A percentile compares a stretch with the other conserved stretches of the same genome.
Evolutionary conservation across 169 alveolate genomes (phyloP).

Genomic region (Eimeria nieschulzi): DNA sequence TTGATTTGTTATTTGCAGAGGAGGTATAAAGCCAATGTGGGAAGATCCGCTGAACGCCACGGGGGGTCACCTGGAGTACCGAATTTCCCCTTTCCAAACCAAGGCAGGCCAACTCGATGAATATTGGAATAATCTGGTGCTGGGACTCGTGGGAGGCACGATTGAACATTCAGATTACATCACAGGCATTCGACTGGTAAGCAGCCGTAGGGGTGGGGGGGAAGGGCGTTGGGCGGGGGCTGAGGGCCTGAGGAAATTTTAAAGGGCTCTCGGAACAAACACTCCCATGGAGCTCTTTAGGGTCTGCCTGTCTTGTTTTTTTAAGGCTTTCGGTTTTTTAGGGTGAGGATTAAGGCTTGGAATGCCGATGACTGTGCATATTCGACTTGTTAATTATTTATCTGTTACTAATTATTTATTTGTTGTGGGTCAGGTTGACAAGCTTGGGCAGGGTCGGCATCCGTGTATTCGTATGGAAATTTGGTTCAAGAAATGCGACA

Average conservation of each 20-base stretch:
- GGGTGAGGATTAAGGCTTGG: too few relatives aligned
- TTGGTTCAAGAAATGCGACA: conserved; percentile 27
- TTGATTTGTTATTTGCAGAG: conserved; percentile 62
- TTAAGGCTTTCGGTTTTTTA: too few relatives aligned
- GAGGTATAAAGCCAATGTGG: conserved; percentile 85
- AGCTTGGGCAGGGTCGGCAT: conserved; percentile 57
- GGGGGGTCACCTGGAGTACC: conserved; percentile 86
- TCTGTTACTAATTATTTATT: background rate
- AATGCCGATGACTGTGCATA: too few relatives aligned
- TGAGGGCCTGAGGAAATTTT: too few relatives aligned
- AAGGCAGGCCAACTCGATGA: conserved; percentile 80
- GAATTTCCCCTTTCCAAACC: conserved; percentile 53
- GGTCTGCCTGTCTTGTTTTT: too few relatives aligned
- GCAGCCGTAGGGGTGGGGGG: background rate
- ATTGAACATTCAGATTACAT: conserved; percentile 77
- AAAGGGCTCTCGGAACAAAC: too few relatives aligned
- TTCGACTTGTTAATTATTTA: too few relatives aligned
- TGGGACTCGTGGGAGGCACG: conserved; percentile 84
- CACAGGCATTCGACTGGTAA: conserved; percentile 77
- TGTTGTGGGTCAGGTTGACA: conserved; percentile 37
- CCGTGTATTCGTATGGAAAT: conserved; percentile 63
- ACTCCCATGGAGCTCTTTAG: too few relatives aligned
- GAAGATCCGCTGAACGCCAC: conserved; percentile 84
- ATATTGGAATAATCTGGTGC: conserved; percentile 87
- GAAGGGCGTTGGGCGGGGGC: background rate